Percentiles rank a stretch among this genome's conserved stretches.
Conservation (phyloP, 306 rosid genomes). For the Glycine soja region DNA sequence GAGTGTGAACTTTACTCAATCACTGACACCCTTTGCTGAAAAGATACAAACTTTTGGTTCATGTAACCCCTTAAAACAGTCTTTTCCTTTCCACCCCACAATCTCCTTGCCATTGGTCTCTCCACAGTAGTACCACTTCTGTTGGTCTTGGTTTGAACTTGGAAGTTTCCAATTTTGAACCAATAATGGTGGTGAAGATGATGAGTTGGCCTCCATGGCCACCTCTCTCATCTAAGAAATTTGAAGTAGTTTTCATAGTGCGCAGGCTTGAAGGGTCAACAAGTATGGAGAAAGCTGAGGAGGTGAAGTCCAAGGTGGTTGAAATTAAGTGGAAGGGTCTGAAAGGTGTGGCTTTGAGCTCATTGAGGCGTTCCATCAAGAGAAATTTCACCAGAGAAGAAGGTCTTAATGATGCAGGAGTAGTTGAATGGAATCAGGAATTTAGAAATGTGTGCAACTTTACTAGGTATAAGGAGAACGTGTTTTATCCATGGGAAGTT, state of each 20-base stretch:
- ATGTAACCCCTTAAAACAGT: background rate
- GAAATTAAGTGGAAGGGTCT: conserved; percentile 85
- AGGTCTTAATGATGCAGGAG: conserved; percentile 52
- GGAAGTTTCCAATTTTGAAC: conserved; percentile 8
- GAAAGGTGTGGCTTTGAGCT: conserved; percentile 60
- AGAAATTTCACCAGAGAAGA: conserved; percentile 68
- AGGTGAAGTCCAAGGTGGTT: conserved; percentile 52
- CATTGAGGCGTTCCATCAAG: conserved; percentile 62
- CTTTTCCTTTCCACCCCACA: conserved; percentile 24
- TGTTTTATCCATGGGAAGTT: conserved; percentile 81
- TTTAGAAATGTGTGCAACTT: conserved; percentile 64
- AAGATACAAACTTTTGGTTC: conserved; percentile 16
- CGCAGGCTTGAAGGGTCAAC: conserved; percentile 59
- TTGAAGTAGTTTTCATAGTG: conserved; percentile 62
- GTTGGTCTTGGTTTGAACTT: background rate
- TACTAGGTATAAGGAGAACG: conserved; percentile 66
- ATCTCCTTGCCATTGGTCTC: conserved; percentile 19
- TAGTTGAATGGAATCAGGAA: conserved; percentile 72
- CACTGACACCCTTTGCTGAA: conserved; percentile 19
- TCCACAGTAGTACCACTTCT: background rate
- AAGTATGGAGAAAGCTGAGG: conserved; percentile 43
- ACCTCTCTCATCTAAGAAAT: conserved; percentile 67
- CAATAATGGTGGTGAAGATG: conserved; percentile 81
- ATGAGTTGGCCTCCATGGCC: conserved; percentile 92
- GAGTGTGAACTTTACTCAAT: conserved; percentile 41